Conservation (phyloP, 1,284 basidiomycete genomes). For the Singerocomus inundabilis region DNA sequence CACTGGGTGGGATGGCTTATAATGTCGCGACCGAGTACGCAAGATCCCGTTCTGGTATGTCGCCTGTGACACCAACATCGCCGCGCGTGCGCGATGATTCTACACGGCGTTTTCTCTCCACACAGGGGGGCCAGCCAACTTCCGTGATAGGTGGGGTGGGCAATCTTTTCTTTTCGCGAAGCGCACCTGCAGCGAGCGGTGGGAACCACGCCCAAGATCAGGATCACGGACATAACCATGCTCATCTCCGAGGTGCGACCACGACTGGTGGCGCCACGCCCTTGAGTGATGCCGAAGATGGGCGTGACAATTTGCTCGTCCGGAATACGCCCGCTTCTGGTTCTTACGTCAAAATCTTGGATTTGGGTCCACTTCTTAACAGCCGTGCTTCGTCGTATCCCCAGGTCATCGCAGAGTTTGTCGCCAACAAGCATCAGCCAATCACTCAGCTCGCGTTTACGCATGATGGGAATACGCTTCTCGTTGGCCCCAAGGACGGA, state of each 20-base stretch:
- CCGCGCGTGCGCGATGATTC: constrained; percentile 6
- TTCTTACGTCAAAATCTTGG: constrained; percentile 53
- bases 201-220: constrained; percentile 18
- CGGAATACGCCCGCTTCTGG: constrained; percentile 22
- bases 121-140: constrained; percentile 14
- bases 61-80: constrained; percentile 8
- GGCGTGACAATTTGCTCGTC: constrained; percentile 1
- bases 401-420: constrained; percentile 46
- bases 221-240: neutral
- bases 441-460: constrained; percentile 59
- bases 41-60: constrained; percentile 20
- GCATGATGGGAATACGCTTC: constrained; percentile 55
- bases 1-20: constrained; percentile 61
- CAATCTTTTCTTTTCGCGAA: constrained; percentile 54
- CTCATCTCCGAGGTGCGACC: constrained; percentile 11
- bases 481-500: constrained; percentile 60
- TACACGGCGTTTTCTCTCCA: constrained; percentile 9
- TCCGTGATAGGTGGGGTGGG: constrained; percentile 24
- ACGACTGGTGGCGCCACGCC: constrained; percentile 14
- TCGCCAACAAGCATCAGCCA: constrained; percentile 45
- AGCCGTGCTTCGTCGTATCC: constrained; percentile 20
- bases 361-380: constrained; percentile 44
- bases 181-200: constrained; percentile 51
- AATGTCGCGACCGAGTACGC: constrained; percentile 46
- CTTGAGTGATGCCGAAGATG: constrained; percentile 11